Evolutionary conservation across 805 yeast genomes (phyloP).

Genomic region (Saccharomycopsis oosterbeekiorum): DNA sequence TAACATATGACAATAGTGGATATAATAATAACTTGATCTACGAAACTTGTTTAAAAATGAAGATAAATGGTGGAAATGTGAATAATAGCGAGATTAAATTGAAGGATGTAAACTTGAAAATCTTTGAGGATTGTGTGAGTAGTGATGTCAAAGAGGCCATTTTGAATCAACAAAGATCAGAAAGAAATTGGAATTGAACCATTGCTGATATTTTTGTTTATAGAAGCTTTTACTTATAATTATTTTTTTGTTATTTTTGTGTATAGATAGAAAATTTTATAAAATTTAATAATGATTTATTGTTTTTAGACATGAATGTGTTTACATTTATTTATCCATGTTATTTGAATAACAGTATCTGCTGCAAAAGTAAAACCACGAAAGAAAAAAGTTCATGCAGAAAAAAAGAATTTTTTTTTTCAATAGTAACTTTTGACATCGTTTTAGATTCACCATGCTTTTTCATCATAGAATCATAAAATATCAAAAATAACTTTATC

Average conservation of each 20-base stretch:
- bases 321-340: no score
- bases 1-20: constrained; percentile 7
- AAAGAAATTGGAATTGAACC: constrained; percentile 21
- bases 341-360: no score
- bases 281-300: no score
- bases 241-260: not conserved
- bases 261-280: not conserved
- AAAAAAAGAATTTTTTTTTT: no score
- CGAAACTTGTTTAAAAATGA: constrained; percentile 34
- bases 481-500: no score
- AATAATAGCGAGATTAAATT: constrained; percentile 42
- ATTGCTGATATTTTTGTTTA: not conserved
- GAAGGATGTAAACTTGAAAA: constrained; percentile 41
- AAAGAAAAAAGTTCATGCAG: no score
- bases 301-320: no score
- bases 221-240: not conserved
- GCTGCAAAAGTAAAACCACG: no score
- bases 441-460: no score
- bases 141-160: constrained; percentile 53
- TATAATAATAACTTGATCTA: constrained; percentile 26
- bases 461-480: no score
- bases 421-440: no score
- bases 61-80: not conserved
- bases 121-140: constrained; percentile 49
- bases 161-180: constrained; percentile 47